These are phyloP conservation scores for Lodderomyces theae DNA, from an alignment of 1,139 yeast genomes.

Conservation along the genomic window DNA sequence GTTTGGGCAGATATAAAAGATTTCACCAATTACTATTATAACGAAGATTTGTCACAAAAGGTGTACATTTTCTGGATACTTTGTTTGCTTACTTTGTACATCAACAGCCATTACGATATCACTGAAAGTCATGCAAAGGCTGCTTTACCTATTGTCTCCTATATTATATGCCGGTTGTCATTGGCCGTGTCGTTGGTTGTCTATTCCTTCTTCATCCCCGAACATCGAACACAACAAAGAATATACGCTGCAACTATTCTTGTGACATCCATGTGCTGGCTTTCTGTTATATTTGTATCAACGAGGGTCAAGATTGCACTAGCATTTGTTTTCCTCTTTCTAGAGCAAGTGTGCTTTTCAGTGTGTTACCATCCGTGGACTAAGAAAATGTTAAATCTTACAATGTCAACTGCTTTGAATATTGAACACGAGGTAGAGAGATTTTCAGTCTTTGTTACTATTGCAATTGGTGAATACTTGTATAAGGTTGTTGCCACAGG, in stretches of 20 bases:
- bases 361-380: conserved; percentile 47
- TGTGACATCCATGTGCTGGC: conserved; percentile 42
- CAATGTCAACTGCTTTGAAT: conserved; percentile 58
- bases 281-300: conserved; percentile 44
- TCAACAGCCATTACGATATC: conserved; percentile 48
- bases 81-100: conserved; percentile 48
- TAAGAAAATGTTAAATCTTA: conserved; percentile 39
- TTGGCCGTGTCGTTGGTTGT: conserved; percentile 32
- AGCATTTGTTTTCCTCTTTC: conserved; percentile 36
- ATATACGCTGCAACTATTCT: conserved; percentile 33
- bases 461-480: conserved; percentile 65
- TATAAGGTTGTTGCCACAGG: conserved; percentile 54
- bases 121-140: conserved; percentile 34
- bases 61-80: conserved; percentile 54
- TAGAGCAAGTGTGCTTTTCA: conserved; percentile 40
- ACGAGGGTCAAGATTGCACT: conserved; percentile 49
- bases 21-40: conserved; percentile 62
- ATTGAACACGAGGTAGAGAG: conserved; percentile 70
- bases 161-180: conserved; percentile 45
- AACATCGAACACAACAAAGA: conserved; percentile 54
- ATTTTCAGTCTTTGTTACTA: conserved; percentile 55
- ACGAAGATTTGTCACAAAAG: conserved; percentile 59
- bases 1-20: conserved; percentile 67
- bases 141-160: conserved; percentile 46
- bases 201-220: conserved; percentile 51